phyloP scores from a whole-genome alignment of 108 stramenopile species.

The Skeletonema menzelii region DNA sequence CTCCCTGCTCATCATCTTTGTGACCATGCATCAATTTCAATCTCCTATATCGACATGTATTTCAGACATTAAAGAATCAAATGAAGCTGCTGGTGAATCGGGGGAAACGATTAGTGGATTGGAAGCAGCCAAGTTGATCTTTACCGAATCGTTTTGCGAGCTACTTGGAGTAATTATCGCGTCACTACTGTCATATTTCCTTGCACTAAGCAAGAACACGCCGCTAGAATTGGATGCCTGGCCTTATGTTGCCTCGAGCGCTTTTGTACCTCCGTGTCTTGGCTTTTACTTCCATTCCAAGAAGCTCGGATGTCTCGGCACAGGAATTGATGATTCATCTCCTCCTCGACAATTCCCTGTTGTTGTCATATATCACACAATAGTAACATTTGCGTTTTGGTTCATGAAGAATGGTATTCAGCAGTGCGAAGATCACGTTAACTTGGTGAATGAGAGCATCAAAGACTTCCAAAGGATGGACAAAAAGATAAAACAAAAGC shows the following conservation, averaged over 20 bases:
- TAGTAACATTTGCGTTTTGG: slow-evolving; percentile 50
- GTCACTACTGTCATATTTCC: slow-evolving; percentile 24
- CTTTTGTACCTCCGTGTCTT: slow-evolving; percentile 33
- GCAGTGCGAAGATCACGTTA: slow-evolving; percentile 44
- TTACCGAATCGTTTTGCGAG: slow-evolving; percentile 29
- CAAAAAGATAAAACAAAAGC: slow-evolving; percentile 21
- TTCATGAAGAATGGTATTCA: slow-evolving; percentile 56
- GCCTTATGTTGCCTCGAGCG: slow-evolving; percentile 31
- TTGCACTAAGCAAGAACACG: slow-evolving; percentile 7
- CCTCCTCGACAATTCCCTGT: slow-evolving; percentile 54
- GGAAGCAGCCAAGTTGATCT: slow-evolving; percentile 4
- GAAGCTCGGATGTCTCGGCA: slow-evolving; percentile 17
- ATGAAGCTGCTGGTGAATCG: slow-evolving; percentile 5
- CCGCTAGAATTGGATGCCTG: slow-evolving; percentile 29
- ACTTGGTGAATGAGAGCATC: slow-evolving; percentile 31
- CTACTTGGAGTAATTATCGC: slow-evolving; percentile 24
- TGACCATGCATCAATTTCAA: slow-evolving; percentile 51
- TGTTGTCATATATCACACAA: slow-evolving; percentile 60
- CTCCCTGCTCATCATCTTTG: slow-evolving; percentile 47
- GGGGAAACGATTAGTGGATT: slow-evolving; percentile 22
- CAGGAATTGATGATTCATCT: neutral
- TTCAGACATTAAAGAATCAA: slow-evolving; percentile 48
- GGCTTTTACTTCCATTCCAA: slow-evolving; percentile 40
- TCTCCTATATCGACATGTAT: slow-evolving; percentile 47
- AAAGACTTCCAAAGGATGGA: slow-evolving; percentile 33